Evolutionary conservation across 768 basidiomycete genomes (phyloP), one percentile per base, ranked within the genome.

Genomic region (Calocybe cyanea): DNA sequence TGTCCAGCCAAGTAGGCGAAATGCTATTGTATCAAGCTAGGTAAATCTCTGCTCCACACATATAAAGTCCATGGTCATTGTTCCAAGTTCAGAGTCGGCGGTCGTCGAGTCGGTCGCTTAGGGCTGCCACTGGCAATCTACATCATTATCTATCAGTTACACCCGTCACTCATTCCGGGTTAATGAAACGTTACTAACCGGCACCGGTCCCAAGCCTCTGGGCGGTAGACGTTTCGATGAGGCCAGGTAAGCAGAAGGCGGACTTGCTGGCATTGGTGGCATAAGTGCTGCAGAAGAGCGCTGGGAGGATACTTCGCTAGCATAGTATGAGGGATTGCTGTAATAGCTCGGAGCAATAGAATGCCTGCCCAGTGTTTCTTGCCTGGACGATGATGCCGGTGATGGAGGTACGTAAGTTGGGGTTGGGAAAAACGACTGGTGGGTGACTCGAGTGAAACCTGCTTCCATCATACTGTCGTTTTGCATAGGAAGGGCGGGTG

Each of bases 311-410:
- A 56, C 54, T 23, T 64, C 53, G 30, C 45, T 50, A n/a, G 52
- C 51, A 48, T 52, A 59, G 14, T 54, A n/a, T n/a, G n/a, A 46
- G 2, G 61, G 58, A 45, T 62, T 57, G n/a, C 62, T 63, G 45
- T 68, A 70, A 49, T 69, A 67, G 52, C 68, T 70, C n/a, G 68
- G 67, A 44, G 69, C 64, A 32, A 69, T 65, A 1, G 68, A 69
- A 40, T 64, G 66, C 43, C 59, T 47, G 3, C 49, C 50, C 38
- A 51, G 35, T 43, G 47, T 45, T 17, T 56, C 46, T 17, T 43
- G 35, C 38, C 43, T 48, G n/a, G 32, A 23, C 3, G 41, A 28
- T n/a, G 41, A 7, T 17, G 48, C 44, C 13, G 43, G 35, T 18
- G 44, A 32, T 0, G 55, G 53, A 7, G 60, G 57, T 10, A 62